Percentiles rank a stretch among this genome's conserved stretches.
phyloP scores from a whole-genome alignment of 2,329 filamentous ascomycete species.

The Metarhizium humberi region DNA sequence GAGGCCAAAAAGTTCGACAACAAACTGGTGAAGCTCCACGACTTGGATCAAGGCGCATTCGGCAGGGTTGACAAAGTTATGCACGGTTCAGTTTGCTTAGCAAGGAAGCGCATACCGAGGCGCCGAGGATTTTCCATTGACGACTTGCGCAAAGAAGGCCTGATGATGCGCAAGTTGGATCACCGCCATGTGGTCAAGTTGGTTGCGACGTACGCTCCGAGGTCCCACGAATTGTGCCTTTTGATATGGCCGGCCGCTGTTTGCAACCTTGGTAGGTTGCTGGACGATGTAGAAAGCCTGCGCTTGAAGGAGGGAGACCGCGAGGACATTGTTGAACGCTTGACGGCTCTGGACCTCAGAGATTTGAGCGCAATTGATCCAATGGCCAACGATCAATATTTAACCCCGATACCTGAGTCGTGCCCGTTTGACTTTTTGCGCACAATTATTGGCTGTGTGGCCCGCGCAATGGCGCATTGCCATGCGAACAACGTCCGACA shows the following conservation, averaged over 20 bases:
- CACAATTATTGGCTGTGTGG: constrained; percentile 33
- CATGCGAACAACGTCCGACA: constrained; percentile 34
- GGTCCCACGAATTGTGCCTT: constrained; percentile 30
- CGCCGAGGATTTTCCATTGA: constrained; percentile 28
- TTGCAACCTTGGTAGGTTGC: constrained; percentile 32
- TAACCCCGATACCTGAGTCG: constrained; percentile 13
- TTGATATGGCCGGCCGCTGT: constrained; percentile 38
- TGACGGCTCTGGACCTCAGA: constrained; percentile 27
- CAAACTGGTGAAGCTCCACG: constrained; percentile 20
- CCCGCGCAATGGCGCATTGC: constrained; percentile 32
- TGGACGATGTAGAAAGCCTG: constrained; percentile 33
- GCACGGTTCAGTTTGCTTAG: constrained; percentile 31
- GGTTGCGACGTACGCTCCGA: constrained; percentile 35
- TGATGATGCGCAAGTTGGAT: constrained; percentile 36
- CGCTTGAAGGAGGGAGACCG: constrained; percentile 27
- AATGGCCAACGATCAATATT: constrained; percentile 10
- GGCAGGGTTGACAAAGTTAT: constrained; percentile 35
- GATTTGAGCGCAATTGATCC: constrained; percentile 26
- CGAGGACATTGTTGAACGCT: constrained; percentile 29
- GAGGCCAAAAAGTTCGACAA: constrained; percentile 25
- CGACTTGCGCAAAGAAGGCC: constrained; percentile 32
- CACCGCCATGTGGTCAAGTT: constrained; percentile 39
- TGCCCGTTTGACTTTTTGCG: constrained; percentile 32
- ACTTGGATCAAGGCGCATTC: constrained; percentile 34
- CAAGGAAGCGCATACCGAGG: constrained; percentile 32